These are phyloP conservation scores for Colletotrichum tropicicola DNA, from an alignment of 2,329 filamentous ascomycete genomes.

Conservation along the genomic window DNA sequence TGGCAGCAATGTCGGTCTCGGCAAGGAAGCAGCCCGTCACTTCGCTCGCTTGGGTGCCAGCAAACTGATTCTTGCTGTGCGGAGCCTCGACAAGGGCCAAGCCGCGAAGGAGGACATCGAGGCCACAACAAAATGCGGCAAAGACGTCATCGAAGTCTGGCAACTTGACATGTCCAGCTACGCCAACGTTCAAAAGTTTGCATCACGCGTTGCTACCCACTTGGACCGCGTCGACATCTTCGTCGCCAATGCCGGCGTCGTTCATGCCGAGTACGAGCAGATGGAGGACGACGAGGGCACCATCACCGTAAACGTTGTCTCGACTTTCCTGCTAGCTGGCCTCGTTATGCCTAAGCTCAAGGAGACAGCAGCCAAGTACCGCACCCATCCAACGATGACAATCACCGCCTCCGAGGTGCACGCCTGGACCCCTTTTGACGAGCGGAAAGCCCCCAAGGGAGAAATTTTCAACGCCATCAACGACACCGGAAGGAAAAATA, in stretches of 20 bases:
- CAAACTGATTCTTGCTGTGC: conserved; percentile 32
- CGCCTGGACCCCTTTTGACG: conserved; percentile 36
- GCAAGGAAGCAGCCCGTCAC: conserved; percentile 44
- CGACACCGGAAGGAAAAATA: conserved; percentile 25
- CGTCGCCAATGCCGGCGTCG: conserved; percentile 53
- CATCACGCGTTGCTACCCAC: conserved; percentile 40
- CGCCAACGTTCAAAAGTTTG: conserved; percentile 55
- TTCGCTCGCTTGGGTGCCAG: conserved; percentile 30
- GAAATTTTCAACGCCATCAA: conserved; percentile 40
- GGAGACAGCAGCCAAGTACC: conserved; percentile 39
- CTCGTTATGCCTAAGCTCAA: conserved; percentile 61
- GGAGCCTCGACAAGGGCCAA: conserved; percentile 30
- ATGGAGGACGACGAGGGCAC: conserved; percentile 56
- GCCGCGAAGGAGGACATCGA: conserved; percentile 48
- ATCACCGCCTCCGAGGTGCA: conserved; percentile 40
- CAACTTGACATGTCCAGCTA: conserved; percentile 57
- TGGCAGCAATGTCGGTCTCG: conserved; percentile 44
- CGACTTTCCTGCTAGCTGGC: conserved; percentile 58
- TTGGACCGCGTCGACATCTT: conserved; percentile 53
- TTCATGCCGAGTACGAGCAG: conserved; percentile 39
- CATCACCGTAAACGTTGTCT: conserved; percentile 63
- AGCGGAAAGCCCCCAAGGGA: conserved; percentile 36
- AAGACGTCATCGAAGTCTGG: conserved; percentile 56
- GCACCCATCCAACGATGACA: conserved; percentile 36
- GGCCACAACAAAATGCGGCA: conserved; percentile 32